phyloP scores from a whole-genome alignment of 768 basidiomycete species.

The Tephrocybe sp. region DNA sequence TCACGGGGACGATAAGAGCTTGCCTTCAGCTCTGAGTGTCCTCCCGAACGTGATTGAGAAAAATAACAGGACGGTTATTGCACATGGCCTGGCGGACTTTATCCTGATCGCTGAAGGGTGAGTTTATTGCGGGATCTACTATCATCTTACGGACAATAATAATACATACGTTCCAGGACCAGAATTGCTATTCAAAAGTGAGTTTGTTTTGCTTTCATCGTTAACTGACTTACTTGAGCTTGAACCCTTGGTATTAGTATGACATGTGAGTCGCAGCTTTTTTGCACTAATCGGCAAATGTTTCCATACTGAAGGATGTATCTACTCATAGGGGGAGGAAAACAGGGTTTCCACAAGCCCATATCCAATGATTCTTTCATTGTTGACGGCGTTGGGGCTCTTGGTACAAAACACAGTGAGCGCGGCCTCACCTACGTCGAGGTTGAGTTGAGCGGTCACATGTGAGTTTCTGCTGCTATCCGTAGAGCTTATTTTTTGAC shows the following conservation, averaged over 20 bases:
- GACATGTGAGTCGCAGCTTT: conserved; percentile 31
- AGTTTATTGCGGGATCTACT: conserved; percentile 17
- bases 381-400: conserved; percentile 66
- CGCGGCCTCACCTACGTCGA: conserved; percentile 68
- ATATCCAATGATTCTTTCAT: conserved; percentile 65
- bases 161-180: conserved; percentile 29
- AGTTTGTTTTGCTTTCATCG: conserved; percentile 19
- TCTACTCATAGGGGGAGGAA: conserved; percentile 43
- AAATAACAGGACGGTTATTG: conserved; percentile 1
- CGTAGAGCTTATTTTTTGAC: background rate
- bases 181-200: conserved; percentile 67
- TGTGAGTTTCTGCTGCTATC: conserved; percentile 37
- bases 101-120: conserved; percentile 74
- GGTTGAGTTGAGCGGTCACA: conserved; percentile 68
- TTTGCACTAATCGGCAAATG: background rate
- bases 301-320: background rate
- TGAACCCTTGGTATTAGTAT: conserved; percentile 26
- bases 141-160: background rate
- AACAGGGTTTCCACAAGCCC: conserved; percentile 73
- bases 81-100: conserved; percentile 62
- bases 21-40: background rate
- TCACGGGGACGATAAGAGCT: conserved; percentile 32
- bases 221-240: background rate
- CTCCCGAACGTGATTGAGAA: conserved; percentile 5
- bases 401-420: conserved; percentile 64